phyloP scores from a whole-genome alignment of 2,329 filamentous ascomycete species.

The Epichloe scottii region DNA sequence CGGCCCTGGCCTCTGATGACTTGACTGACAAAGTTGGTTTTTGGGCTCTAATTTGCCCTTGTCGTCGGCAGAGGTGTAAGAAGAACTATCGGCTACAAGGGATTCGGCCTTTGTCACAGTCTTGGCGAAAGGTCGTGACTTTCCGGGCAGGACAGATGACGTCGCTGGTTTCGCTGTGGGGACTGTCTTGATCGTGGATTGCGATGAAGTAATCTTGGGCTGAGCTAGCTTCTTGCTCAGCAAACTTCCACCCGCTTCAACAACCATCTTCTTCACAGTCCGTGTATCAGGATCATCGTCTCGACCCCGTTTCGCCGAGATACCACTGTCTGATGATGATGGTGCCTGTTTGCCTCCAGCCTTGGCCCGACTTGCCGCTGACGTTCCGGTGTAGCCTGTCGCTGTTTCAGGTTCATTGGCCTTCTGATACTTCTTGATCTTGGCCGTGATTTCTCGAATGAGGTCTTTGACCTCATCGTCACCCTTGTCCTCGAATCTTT shows the following conservation, averaged over 20 bases:
- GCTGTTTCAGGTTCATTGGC: constrained; percentile 20
- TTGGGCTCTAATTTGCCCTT: constrained; percentile 20
- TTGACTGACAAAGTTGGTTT: constrained; percentile 10
- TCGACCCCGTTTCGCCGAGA: constrained; percentile 23
- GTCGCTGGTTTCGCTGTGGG: constrained; percentile 17
- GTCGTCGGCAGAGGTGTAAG: constrained; percentile 17
- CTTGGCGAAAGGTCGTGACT: constrained; percentile 32
- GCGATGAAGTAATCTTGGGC: constrained; percentile 19
- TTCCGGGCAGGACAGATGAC: constrained; percentile 34
- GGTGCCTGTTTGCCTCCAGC: constrained; percentile 17
- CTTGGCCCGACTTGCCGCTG: constrained; percentile 26
- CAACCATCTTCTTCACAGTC: constrained; percentile 29
- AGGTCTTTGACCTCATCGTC: constrained; percentile 51
- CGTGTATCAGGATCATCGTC: constrained; percentile 29
- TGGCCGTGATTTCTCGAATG: constrained; percentile 42
- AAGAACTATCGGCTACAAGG: constrained; percentile 13
- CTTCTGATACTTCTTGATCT: constrained; percentile 29
- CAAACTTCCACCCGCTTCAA: constrained; percentile 25
- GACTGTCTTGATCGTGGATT: constrained; percentile 16
- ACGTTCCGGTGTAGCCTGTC: constrained; percentile 27
- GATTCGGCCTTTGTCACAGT: constrained; percentile 25
- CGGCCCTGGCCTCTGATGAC: constrained; percentile 17
- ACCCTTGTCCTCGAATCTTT: constrained; percentile 48
- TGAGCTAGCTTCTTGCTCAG: constrained; percentile 28
- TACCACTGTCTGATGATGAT: constrained; percentile 10